These are phyloP conservation scores for Tolypocladium inflatum DNA, from an alignment of 2,329 filamentous ascomycete genomes.

Conservation along the genomic window DNA sequence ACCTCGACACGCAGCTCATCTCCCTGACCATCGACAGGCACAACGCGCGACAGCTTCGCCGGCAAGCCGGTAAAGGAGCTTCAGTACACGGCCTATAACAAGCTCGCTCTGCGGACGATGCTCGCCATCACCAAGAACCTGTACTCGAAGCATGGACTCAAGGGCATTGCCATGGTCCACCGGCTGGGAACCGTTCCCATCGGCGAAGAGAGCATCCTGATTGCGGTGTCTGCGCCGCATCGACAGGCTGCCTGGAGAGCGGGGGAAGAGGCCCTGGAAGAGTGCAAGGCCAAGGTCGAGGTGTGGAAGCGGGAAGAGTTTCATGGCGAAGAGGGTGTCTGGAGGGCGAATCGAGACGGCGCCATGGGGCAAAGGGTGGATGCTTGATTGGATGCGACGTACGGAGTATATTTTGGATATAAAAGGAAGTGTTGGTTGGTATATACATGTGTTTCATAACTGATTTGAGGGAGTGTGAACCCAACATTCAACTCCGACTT, in stretches of 20 bases:
- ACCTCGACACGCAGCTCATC: neutral
- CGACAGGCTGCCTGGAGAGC: constrained; percentile 77
- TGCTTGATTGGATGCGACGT: constrained; percentile 1
- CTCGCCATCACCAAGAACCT: constrained; percentile 51
- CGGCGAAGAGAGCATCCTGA: constrained; percentile 86
- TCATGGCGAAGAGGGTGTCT: constrained; percentile 65
- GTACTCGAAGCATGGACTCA: constrained; percentile 51
- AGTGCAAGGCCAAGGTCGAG: constrained; percentile 79
- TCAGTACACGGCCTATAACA: constrained; percentile 64
- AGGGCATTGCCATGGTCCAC: constrained; percentile 72
- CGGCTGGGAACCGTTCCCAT: constrained; percentile 78
- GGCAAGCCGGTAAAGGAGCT: constrained; percentile 64
- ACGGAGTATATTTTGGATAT: neutral
- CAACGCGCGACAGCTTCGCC: constrained; percentile 67
- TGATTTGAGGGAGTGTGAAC: too few relatives aligned
- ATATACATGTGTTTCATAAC: too few relatives aligned
- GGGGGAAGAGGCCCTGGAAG: constrained; percentile 81
- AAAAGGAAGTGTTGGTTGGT: neutral
- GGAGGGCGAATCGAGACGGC: constrained; percentile 81
- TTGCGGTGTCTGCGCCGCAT: constrained; percentile 78
- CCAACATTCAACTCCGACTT: neutral
- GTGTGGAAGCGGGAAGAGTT: constrained; percentile 95
- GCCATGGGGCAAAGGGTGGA: constrained; percentile 41
- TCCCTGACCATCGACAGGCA: constrained; percentile 40
- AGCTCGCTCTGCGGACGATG: constrained; percentile 61